phyloP scores from a whole-genome alignment of 108 stramenopile genomes.

The Fragilariopsis cylindrus region DNA sequence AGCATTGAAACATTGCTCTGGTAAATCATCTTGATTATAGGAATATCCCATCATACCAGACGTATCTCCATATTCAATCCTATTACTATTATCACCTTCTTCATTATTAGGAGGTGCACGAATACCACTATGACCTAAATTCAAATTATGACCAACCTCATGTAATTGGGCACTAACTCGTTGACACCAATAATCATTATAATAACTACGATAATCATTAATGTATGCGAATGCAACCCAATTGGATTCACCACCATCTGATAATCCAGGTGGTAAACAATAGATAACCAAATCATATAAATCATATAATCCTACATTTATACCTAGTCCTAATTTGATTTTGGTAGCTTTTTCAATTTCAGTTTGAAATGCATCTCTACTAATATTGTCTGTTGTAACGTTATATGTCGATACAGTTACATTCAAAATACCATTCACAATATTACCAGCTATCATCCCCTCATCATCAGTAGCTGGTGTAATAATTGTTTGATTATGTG shows the following conservation, averaged over 20 bases:
- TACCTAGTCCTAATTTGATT: not conserved
- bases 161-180: slow-evolving; percentile 54
- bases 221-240: slow-evolving; percentile 34
- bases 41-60: slow-evolving; percentile 53
- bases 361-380: not conserved
- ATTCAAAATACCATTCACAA: not conserved
- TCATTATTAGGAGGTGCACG: slow-evolving; percentile 26
- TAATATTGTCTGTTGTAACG: not conserved
- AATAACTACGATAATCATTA: slow-evolving; percentile 34
- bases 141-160: slow-evolving; percentile 43
- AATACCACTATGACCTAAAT: slow-evolving; percentile 4
- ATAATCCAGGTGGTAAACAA: slow-evolving; percentile 3
- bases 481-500: slow-evolving; percentile 20
- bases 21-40: slow-evolving; percentile 32
- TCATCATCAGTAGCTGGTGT: not conserved
- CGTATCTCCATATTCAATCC: slow-evolving; percentile 50
- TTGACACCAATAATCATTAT: slow-evolving; percentile 58
- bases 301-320: not conserved
- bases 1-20: slow-evolving; percentile 29
- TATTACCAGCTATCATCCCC: not conserved
- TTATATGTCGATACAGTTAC: not conserved
- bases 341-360: not conserved
- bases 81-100: slow-evolving; percentile 38
- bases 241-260: too few species aligned
- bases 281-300: slow-evolving; percentile 1